Base-by-base conservation (phyloP, 2,329 filamentous ascomycete genomes). In the Apiospora marii region DNA sequence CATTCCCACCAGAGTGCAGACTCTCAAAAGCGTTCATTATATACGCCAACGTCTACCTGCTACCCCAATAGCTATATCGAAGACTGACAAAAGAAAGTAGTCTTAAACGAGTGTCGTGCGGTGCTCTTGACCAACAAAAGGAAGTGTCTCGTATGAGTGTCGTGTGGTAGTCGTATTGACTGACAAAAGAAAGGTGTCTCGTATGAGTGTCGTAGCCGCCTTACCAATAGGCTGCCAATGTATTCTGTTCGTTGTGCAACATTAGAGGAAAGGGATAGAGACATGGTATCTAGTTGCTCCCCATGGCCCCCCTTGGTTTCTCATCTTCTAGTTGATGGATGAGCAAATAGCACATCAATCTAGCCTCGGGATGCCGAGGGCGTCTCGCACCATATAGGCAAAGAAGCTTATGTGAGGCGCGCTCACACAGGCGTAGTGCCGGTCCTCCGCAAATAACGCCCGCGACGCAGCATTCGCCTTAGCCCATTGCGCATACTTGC, bases 401-500 rank as follows among this genome's bases (percentile, higher is more conserved):
- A 51, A 53, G n/a, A 51, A 58, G 30, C 13, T 16, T n/a, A 64
- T 61, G 10, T 67, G 49, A 41, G 49, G 53, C 22, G 58, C 24
- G 41, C 69, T 64, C 30, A 67, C 69, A 19, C 69, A 70, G 8
- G 14, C 24, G 51, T 70, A 70, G 10, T 48, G 14, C 41, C 41
- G 14, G 46, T 64, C 37, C 27, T 70, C 69, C 4, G 51, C 69
- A 8, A 48, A 44, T n/a, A 70, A 4, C 14, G 68, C 68, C 44
- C 68, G 44, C 13, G 68, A 41, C 48, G 51, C 64, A 4, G 34
- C 49, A 27, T 70, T 70, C 37, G 49, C 41, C 51, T 24, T 19
- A 10, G 8, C 24, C 69, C 69, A 70, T n/a, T 61, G 51, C 24
- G 69, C 53, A 7, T 70, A 67, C 53, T 64, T 61, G 37, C 34